Evolutionary conservation across 2,329 filamentous ascomycete genomes (phyloP).

Genomic region (Ceratocystis destructans): DNA sequence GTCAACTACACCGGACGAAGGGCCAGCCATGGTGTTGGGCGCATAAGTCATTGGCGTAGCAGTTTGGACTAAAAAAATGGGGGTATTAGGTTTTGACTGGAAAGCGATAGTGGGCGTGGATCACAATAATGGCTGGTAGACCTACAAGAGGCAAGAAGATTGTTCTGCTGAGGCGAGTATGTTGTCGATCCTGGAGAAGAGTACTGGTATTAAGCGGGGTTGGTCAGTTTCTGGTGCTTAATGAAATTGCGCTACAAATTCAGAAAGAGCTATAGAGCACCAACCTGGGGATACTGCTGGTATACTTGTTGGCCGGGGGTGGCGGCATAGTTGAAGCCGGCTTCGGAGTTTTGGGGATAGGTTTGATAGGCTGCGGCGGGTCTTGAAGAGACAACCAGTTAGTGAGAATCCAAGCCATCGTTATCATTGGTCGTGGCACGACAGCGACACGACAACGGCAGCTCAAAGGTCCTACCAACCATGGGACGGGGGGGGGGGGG

Average conservation of each 20-base stretch:
- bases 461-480: neutral
- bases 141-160: neutral
- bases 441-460: neutral
- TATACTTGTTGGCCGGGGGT: slow-evolving; percentile 25
- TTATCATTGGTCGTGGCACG: neutral
- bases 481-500: neutral
- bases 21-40: neutral
- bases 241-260: no score
- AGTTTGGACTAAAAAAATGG: slow-evolving; percentile 23
- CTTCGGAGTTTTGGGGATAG: neutral
- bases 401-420: neutral
- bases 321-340: neutral
- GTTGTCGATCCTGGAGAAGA: slow-evolving; percentile 5
- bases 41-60: slow-evolving; percentile 1
- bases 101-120: neutral
- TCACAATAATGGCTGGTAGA: neutral
- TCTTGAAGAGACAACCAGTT: slow-evolving; percentile 1
- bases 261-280: neutral
- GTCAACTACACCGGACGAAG: slow-evolving; percentile 43
- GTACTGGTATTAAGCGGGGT: neutral
- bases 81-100: slow-evolving; percentile 24
- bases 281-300: slow-evolving; percentile 43
- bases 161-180: slow-evolving; percentile 12
- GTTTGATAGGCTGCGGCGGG: neutral
- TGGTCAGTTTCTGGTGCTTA: neutral